Evolutionary conservation across 2,329 filamentous ascomycete genomes (phyloP).

Genomic region (Scedosporium minutisporum): DNA sequence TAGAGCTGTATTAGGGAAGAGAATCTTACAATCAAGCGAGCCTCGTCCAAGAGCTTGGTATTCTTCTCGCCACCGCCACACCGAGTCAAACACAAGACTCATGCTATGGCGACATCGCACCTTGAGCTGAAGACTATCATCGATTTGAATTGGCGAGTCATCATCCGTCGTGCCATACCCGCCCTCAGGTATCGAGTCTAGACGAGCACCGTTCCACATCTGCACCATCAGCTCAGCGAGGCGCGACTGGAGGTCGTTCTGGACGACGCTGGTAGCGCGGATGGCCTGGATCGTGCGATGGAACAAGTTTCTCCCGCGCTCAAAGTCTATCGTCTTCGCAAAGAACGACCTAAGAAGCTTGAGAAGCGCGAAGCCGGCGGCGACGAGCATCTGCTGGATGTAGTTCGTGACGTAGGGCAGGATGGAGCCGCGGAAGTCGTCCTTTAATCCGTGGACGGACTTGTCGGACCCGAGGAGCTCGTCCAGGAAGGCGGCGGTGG

Average conservation of each 20-base stretch:
- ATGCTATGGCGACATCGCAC: slow-evolving; percentile 79
- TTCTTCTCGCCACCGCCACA: slow-evolving; percentile 79
- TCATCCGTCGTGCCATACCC: slow-evolving; percentile 37
- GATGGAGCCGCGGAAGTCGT: slow-evolving; percentile 41
- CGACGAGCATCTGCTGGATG: slow-evolving; percentile 78
- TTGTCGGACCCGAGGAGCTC: slow-evolving; percentile 48
- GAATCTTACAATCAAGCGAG: slow-evolving; percentile 56
- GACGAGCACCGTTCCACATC: slow-evolving; percentile 66
- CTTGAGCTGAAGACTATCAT: slow-evolving; percentile 68
- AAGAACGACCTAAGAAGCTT: slow-evolving; percentile 75
- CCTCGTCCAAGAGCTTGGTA: slow-evolving; percentile 63
- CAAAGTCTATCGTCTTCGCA: slow-evolving; percentile 59
- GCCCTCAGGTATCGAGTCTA: slow-evolving; percentile 36
- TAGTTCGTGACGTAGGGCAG: slow-evolving; percentile 64
- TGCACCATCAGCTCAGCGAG: slow-evolving; percentile 79
- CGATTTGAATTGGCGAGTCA: slow-evolving; percentile 40
- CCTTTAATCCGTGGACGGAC: slow-evolving; percentile 28
- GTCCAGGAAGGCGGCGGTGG: slow-evolving; percentile 60
- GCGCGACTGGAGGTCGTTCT: slow-evolving; percentile 71
- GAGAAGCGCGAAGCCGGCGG: slow-evolving; percentile 65
- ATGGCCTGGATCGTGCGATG: slow-evolving; percentile 61
- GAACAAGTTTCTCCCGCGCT: slow-evolving; percentile 59
- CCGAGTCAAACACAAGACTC: slow-evolving; percentile 75
- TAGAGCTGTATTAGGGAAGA: neutral
- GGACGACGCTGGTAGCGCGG: slow-evolving; percentile 61